Percentiles rank a stretch among this genome's conserved stretches.
Conservation (phyloP, 768 basidiomycete genomes). For the Lactarius vividus region DNA sequence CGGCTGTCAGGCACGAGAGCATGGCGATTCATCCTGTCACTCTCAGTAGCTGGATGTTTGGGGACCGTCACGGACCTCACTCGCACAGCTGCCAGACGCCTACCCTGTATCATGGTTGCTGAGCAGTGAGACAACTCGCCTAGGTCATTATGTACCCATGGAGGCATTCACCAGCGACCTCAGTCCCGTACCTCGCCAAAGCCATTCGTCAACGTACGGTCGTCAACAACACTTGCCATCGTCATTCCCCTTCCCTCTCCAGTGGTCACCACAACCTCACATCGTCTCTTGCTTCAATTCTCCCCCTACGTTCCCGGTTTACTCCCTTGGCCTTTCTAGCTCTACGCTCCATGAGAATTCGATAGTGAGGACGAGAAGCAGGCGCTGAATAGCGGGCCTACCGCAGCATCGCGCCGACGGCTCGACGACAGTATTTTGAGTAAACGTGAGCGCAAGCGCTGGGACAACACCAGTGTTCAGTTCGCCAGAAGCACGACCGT, state of each 20-base stretch:
- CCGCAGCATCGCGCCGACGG: slow-evolving; percentile 24
- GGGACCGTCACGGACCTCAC: slow-evolving; percentile 72
- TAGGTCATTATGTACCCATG: slow-evolving; percentile 40
- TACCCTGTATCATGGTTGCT: slow-evolving; percentile 32
- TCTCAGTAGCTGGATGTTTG: slow-evolving; percentile 83
- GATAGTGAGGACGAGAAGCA: slow-evolving; percentile 46
- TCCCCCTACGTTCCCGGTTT: slow-evolving; percentile 46
- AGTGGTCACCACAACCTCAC: slow-evolving; percentile 36
- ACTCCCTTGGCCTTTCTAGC: slow-evolving; percentile 29
- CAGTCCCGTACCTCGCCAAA: slow-evolving; percentile 28
- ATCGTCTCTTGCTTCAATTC: slow-evolving; percentile 62
- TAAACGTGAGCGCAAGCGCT: slow-evolving; percentile 37
- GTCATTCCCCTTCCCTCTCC: slow-evolving; percentile 37
- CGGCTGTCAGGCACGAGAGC: slow-evolving; percentile 41
- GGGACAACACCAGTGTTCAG: slow-evolving; percentile 33
- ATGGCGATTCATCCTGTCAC: slow-evolving; percentile 55
- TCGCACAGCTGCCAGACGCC: slow-evolving; percentile 30
- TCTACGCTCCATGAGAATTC: slow-evolving; percentile 36
- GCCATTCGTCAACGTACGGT: slow-evolving; percentile 40
- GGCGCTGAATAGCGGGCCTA: slow-evolving; percentile 28
- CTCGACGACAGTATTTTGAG: slow-evolving; percentile 2
- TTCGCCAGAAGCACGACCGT: slow-evolving; percentile 31
- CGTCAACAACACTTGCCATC: slow-evolving; percentile 43
- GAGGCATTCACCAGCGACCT: slow-evolving; percentile 32
- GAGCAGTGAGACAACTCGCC: slow-evolving; percentile 30